Conservation (phyloP, 164 flowering plant genomes). For the Echeveria elegans region DNA sequence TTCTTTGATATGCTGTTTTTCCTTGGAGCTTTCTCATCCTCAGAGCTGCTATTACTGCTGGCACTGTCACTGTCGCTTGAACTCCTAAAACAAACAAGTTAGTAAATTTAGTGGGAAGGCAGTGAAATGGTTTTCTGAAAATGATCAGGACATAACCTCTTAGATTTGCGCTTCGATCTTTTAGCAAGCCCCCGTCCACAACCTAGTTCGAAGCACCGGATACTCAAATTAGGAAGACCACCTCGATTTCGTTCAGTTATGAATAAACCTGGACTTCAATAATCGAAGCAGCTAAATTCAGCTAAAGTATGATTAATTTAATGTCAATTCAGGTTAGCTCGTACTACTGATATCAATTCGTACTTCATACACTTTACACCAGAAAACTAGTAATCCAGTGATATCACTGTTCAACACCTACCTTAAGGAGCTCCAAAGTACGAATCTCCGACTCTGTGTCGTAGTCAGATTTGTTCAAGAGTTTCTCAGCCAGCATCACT, state of each 20-base stretch:
- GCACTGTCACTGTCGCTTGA: conserved; percentile 28
- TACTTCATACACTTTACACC: conserved; percentile 10
- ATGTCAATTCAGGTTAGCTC: too few relatives aligned
- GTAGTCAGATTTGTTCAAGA: conserved; percentile 86
- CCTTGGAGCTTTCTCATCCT: conserved; percentile 29
- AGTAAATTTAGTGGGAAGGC: neutral
- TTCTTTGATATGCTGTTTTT: conserved; percentile 13
- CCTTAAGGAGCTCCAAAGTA: conserved; percentile 94
- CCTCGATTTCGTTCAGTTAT: too few relatives aligned
- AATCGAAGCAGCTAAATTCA: too few relatives aligned
- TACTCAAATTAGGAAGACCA: too few relatives aligned
- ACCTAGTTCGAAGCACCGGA: too few relatives aligned
- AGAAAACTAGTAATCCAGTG: conserved; percentile 12
- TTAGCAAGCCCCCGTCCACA: conserved; percentile 22
- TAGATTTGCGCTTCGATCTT: conserved; percentile 33
- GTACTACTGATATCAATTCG: too few relatives aligned
- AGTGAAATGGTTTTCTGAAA: neutral
- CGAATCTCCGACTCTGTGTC: conserved; percentile 91
- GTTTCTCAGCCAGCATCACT: conserved; percentile 96
- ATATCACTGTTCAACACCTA: conserved; percentile 9
- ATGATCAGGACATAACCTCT: conserved; percentile 22
- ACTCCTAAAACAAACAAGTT: conserved; percentile 22
- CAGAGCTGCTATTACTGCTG: conserved; percentile 48
- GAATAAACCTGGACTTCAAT: too few relatives aligned
- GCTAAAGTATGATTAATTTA: too few relatives aligned